Percentiles rank a stretch among this genome's conserved stretches.
These are phyloP conservation scores for Nannizzia gypsea DNA, from an alignment of 2,329 filamentous ascomycete species.

Conservation along the genomic window DNA sequence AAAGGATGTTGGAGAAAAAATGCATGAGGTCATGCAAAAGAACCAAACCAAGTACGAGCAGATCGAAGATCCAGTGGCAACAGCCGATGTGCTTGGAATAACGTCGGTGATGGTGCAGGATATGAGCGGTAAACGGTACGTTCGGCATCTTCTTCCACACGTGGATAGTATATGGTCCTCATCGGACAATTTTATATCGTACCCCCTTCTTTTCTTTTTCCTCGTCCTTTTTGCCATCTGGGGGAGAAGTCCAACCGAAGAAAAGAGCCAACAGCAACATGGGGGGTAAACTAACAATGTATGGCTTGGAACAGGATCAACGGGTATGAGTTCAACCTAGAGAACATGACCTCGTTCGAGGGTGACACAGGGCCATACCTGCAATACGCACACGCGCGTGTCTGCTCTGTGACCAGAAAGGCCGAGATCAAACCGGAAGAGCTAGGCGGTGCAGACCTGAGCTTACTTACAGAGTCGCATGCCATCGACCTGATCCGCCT, in stretches of 20 bases:
- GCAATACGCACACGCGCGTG: slow-evolving; percentile 51
- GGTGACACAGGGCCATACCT: slow-evolving; percentile 55
- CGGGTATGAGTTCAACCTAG: slow-evolving; percentile 54
- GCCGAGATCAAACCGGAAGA: slow-evolving; percentile 38
- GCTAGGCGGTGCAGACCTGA: slow-evolving; percentile 45
- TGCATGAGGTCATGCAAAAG: slow-evolving; percentile 94
- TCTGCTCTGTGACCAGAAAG: slow-evolving; percentile 49
- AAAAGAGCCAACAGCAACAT: too few species aligned
- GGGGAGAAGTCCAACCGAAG: too few species aligned
- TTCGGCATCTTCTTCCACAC: slow-evolving; percentile 6
- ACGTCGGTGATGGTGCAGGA: slow-evolving; percentile 96
- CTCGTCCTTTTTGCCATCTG: neutral
- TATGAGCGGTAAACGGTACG: slow-evolving; percentile 83
- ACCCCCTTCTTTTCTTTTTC: neutral
- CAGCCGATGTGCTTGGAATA: slow-evolving; percentile 82
- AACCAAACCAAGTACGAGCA: slow-evolving; percentile 85
- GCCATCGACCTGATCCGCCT: slow-evolving; percentile 50
- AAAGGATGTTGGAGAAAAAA: slow-evolving; percentile 73
- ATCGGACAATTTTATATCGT: neutral
- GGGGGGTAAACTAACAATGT: neutral
- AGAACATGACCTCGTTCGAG: slow-evolving; percentile 54
- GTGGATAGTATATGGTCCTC: neutral
- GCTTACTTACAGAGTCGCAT: slow-evolving; percentile 50
- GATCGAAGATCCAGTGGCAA: slow-evolving; percentile 67
- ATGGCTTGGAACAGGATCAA: slow-evolving; percentile 37